These are phyloP conservation scores for Chlamydomonas asymmetrica DNA, from an alignment of 139 green algal species.

Conservation along the genomic window DNA sequence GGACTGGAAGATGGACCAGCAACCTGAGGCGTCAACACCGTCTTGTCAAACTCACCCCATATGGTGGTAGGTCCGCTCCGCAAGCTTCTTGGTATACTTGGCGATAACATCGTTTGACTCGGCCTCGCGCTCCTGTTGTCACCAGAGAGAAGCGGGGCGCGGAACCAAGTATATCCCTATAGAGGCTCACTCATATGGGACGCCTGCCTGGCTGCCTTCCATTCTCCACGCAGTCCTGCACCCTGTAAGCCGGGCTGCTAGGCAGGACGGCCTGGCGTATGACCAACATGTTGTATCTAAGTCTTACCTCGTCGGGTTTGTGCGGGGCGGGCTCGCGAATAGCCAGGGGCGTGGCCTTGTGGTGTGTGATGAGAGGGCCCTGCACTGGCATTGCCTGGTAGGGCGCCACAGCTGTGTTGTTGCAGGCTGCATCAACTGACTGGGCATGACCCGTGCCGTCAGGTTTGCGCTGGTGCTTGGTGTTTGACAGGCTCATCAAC, in stretches of 20 bases:
- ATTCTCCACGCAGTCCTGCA: no score
- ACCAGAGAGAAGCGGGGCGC: conserved; percentile 6
- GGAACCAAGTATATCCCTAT: no score
- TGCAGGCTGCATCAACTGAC: no score
- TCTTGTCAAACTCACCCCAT: conserved; percentile 66
- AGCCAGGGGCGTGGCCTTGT: conserved; percentile 59
- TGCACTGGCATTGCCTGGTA: conserved; percentile 85
- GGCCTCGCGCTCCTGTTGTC: conserved; percentile 65
- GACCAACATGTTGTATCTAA: background rate
- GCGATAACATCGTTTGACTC: conserved; percentile 66
- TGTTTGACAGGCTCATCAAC: no score
- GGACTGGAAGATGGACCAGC: no score
- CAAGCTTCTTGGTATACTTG: conserved; percentile 83
- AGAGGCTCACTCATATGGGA: no score
- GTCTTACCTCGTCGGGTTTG: conserved; percentile 54
- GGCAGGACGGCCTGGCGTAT: background rate
- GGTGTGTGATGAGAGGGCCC: conserved; percentile 65
- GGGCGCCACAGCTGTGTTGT: conserved; percentile 49
- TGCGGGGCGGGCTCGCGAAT: conserved; percentile 58
- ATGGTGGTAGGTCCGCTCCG: conserved; percentile 79
- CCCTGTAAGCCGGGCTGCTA: background rate
- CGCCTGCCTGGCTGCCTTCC: no score
- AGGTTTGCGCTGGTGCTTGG: no score
- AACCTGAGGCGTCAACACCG: no score
- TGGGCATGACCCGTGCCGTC: no score